Evolutionary conservation across 345 rosid species (phyloP).

Genomic region (Excoecaria agallocha): DNA sequence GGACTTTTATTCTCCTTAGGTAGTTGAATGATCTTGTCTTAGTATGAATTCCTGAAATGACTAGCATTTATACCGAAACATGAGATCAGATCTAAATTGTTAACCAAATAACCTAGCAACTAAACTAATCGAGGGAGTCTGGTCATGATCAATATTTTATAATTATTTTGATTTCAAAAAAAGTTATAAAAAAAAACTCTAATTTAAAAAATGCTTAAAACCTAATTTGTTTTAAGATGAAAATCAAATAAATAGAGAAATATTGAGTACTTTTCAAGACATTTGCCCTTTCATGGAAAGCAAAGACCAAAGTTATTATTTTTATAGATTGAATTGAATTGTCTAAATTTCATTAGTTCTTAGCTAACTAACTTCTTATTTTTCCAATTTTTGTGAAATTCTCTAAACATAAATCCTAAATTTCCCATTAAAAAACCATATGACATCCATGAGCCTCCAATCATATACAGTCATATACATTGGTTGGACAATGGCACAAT

Average conservation of each 20-base stretch:
- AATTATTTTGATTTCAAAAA: too few species aligned
- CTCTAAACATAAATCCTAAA: background rate
- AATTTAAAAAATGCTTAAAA: background rate
- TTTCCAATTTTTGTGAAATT: background rate
- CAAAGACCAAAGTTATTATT: background rate
- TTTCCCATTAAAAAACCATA: background rate
- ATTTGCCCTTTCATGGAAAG: background rate
- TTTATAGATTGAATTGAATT: background rate
- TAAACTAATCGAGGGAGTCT: too few species aligned
- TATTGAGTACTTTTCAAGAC: background rate
- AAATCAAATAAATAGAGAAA: background rate
- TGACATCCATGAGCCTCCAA: background rate
- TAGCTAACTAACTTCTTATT: background rate
- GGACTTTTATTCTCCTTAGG: too few species aligned
- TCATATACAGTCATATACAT: too few species aligned
- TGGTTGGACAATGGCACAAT: background rate
- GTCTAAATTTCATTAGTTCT: conserved; percentile 1
- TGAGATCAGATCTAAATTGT: too few species aligned
- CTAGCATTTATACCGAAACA: too few species aligned
- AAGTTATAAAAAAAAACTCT: too few species aligned
- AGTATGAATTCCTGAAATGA: too few species aligned
- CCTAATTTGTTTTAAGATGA: background rate
- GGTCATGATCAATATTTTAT: too few species aligned
- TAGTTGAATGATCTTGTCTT: too few species aligned
- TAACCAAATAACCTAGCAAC: too few species aligned